These are phyloP conservation scores for Chlamydomonas sphaeroides DNA, from an alignment of 139 green algal genomes.

Conservation along the genomic window DNA sequence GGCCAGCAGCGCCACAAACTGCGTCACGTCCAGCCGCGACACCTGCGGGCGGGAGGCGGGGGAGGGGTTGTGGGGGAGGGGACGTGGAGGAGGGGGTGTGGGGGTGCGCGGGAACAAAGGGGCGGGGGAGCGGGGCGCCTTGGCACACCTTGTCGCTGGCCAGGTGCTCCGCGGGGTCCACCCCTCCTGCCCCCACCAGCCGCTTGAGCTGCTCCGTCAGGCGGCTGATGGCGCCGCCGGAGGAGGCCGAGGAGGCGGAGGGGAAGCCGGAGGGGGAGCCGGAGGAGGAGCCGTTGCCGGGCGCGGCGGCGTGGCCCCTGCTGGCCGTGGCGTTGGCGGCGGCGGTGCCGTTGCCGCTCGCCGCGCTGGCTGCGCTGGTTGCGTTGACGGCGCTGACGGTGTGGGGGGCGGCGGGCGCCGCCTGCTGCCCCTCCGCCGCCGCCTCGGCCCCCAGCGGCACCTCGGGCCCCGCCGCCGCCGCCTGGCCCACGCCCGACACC, in stretches of 20 bases:
- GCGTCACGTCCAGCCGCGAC: conserved; percentile 7
- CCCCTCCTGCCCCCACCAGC: conserved; percentile 14
- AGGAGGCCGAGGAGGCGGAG: neutral
- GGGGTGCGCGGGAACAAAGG: neutral
- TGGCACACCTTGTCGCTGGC: neutral
- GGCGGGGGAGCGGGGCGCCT: neutral
- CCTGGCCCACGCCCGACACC: neutral
- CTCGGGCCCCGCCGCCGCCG: neutral
- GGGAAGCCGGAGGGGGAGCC: neutral
- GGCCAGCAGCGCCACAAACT: conserved; percentile 19
- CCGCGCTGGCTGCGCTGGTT: no score
- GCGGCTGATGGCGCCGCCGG: neutral
- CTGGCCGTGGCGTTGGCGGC: neutral
- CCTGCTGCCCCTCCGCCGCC: neutral
- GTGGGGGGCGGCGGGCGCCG: neutral
- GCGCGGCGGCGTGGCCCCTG: neutral
- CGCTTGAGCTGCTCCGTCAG: conserved; percentile 9
- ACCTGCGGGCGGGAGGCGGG: conserved; percentile 3
- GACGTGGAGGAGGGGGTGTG: neutral
- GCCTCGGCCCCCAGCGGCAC: neutral
- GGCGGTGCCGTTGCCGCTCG: neutral
- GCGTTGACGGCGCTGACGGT: neutral
- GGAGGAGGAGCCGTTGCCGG: neutral
- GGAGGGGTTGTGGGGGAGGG: neutral
- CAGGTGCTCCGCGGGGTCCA: conserved; percentile 10